These are phyloP conservation scores for Chalaropsis ovoidea DNA, from an alignment of 2,329 filamentous ascomycete species.

Conservation along the genomic window DNA sequence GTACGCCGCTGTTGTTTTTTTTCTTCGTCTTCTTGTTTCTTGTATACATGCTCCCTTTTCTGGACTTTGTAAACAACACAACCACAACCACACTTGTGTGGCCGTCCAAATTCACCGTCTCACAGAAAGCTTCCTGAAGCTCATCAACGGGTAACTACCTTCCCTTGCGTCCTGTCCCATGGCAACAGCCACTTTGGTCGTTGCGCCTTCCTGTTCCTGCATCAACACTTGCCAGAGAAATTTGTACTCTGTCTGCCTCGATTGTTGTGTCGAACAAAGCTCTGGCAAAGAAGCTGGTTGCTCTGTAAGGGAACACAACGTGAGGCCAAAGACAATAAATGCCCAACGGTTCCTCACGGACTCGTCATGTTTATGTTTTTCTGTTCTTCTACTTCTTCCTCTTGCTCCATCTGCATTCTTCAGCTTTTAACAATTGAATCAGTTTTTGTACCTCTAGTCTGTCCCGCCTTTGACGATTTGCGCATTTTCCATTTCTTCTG, in stretches of 20 bases:
- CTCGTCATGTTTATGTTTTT: not conserved
- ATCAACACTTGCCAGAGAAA: not conserved
- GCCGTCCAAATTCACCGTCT: not conserved
- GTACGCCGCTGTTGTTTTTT: not conserved
- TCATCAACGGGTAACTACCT: constrained; percentile 11
- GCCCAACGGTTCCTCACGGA: not conserved
- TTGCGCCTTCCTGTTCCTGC: constrained; percentile 11
- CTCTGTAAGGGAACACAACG: constrained; percentile 6
- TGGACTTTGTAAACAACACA: constrained; percentile 6
- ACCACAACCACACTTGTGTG: not conserved
- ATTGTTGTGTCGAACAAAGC: not conserved
- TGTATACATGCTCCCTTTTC: not conserved
- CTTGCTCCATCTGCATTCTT: not conserved
- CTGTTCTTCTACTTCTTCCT: not conserved
- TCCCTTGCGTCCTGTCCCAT: constrained; percentile 8
- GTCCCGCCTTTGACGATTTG: not conserved
- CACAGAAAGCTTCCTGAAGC: not conserved
- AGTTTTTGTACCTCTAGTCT: not conserved
- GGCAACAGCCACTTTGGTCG: constrained; percentile 21
- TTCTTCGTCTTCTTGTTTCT: not conserved
- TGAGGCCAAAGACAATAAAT: constrained; percentile 10
- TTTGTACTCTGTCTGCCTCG: not conserved
- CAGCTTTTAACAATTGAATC: constrained; percentile 4
- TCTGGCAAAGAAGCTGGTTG: not conserved
- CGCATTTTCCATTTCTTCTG: constrained; percentile 6